phyloP scores from a whole-genome alignment of 257 asterid genomes.

The Solanum phureja region DNA sequence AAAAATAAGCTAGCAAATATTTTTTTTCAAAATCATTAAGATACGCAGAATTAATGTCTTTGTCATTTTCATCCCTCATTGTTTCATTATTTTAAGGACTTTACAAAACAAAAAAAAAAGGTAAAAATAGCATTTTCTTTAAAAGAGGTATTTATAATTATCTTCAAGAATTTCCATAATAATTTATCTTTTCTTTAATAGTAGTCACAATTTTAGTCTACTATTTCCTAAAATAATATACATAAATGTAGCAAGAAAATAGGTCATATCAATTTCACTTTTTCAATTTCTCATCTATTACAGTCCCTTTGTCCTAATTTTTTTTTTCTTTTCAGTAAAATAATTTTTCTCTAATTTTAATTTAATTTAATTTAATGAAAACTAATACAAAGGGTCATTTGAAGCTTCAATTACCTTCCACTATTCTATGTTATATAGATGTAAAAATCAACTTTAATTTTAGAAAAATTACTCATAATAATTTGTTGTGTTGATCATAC shows the following conservation, averaged over 20 bases:
- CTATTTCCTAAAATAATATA: not conserved
- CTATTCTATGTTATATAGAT: not conserved
- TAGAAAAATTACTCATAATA: not conserved
- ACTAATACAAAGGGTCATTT: not conserved
- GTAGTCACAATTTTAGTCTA: not conserved
- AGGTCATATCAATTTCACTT: not conserved
- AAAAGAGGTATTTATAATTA: not conserved
- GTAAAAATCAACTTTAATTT: not conserved
- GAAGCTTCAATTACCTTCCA: not conserved
- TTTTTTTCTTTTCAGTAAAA: not conserved
- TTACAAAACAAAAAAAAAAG: not conserved
- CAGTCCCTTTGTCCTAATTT: not conserved
- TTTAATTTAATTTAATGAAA: not conserved
- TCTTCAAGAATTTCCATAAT: not conserved
- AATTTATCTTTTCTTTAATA: not conserved
- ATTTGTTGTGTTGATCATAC: not conserved
- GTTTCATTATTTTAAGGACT: not conserved
- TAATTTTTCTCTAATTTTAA: not conserved
- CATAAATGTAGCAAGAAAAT: not conserved
- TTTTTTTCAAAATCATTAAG: not conserved
- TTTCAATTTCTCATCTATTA: not conserved
- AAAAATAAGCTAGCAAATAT: not conserved
- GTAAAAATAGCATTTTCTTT: not conserved
- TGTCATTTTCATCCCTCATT: not conserved
- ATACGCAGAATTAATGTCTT: not conserved